Evolutionary conservation across 495 filamentous ascomycete genomes (phyloP).

Genomic region (Penicillium lividum): DNA sequence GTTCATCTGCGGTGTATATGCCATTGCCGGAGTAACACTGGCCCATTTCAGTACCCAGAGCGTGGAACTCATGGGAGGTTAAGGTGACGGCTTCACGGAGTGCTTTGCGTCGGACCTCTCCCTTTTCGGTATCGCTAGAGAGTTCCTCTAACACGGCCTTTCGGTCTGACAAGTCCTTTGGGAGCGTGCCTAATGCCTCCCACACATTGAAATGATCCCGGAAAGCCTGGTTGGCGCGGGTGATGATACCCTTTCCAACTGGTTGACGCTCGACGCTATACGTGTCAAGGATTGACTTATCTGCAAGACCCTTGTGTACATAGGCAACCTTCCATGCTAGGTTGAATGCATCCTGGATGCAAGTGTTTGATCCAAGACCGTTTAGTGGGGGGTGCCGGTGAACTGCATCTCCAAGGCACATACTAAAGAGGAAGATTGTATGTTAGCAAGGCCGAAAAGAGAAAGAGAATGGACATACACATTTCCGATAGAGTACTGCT

Average conservation of each 20-base stretch:
- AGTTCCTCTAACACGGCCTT: conserved; percentile 6
- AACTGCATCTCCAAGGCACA: conserved; percentile 51
- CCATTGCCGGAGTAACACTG: conserved; percentile 40
- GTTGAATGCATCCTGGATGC: conserved; percentile 55
- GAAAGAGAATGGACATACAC: conserved; percentile 14
- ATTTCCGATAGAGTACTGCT: conserved; percentile 33
- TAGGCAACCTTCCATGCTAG: conserved; percentile 56
- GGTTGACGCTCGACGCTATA: conserved; percentile 49
- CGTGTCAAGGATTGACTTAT: conserved; percentile 28
- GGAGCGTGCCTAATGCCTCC: conserved; percentile 40
- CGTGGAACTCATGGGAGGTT: conserved; percentile 38
- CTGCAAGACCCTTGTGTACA: conserved; percentile 34
- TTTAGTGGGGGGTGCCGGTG: conserved; percentile 53
- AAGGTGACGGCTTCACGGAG: conserved; percentile 13
- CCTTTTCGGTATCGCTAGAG: conserved; percentile 21
- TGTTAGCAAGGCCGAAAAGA: no score
- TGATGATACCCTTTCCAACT: conserved; percentile 27
- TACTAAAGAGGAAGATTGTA: no score
- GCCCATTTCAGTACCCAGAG: conserved; percentile 51
- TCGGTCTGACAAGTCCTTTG: no score
- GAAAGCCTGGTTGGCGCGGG: conserved; percentile 45
- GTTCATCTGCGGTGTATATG: conserved; percentile 33
- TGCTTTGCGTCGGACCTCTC: conserved; percentile 28
- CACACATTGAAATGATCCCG: conserved; percentile 39
- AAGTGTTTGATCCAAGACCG: conserved; percentile 52